Conservation (phyloP, 305 asterid genomes). For the Fraxinus albicans region DNA sequence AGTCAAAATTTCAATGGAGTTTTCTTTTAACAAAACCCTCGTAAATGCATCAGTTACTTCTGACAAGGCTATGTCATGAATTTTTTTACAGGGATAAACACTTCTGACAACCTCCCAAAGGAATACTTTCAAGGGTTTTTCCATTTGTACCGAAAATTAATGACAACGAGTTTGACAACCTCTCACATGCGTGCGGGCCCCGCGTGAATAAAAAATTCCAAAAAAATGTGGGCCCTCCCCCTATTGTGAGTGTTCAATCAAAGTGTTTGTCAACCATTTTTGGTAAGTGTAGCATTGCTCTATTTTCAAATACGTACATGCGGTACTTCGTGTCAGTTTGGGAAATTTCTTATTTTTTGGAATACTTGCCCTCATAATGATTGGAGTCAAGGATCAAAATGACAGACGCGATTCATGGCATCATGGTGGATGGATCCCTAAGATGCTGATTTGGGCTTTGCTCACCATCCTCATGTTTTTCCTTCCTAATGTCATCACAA, state of each 20-base stretch:
- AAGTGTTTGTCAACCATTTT: too few relatives aligned
- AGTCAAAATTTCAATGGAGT: neutral
- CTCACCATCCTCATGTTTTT: conserved; percentile 79
- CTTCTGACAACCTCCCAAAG: conserved; percentile 59
- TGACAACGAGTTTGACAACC: too few relatives aligned
- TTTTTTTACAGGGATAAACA: conserved; percentile 69
- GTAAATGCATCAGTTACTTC: neutral
- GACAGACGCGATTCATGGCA: conserved; percentile 83
- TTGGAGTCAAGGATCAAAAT: conserved; percentile 85
- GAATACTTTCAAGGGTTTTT: conserved; percentile 53
- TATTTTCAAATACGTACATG: conserved; percentile 51
- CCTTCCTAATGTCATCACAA: conserved; percentile 61
- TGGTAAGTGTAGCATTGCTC: too few relatives aligned
- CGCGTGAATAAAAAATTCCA: too few relatives aligned
- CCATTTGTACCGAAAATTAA: too few relatives aligned
- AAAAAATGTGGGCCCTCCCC: too few relatives aligned
- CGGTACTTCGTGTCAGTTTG: conserved; percentile 91
- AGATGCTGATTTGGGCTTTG: conserved; percentile 77
- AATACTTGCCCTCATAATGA: conserved; percentile 73
- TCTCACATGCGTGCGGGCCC: too few relatives aligned
- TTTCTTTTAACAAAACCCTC: neutral
- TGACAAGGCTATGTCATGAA: conserved; percentile 17
- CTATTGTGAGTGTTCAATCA: too few relatives aligned
- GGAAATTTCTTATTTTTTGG: conserved; percentile 89
- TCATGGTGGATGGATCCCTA: conserved; percentile 83